Percentiles rank a stretch among this genome's conserved stretches.
Conservation (phyloP, 139 green algal species). For the Haematococcus lacustris region DNA sequence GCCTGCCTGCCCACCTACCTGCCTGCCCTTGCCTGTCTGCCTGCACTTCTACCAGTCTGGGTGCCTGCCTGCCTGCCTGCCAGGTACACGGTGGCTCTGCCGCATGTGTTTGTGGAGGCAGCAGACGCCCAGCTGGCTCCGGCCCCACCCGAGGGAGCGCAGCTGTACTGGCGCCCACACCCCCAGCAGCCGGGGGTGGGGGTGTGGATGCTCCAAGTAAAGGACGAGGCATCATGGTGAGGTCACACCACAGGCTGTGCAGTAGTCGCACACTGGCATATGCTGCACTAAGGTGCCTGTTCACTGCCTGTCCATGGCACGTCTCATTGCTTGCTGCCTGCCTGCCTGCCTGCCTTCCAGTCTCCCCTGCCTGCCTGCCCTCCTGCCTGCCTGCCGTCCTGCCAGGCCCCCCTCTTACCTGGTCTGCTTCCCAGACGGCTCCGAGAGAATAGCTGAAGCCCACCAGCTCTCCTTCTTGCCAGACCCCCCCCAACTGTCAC, state of each 20-base stretch:
- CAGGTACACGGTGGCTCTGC: too few relatives aligned
- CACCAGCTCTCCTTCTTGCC: conserved; percentile 5
- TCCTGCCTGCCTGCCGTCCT: neutral
- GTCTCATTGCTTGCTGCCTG: neutral
- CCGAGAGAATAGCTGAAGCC: conserved; percentile 16
- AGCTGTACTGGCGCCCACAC: conserved; percentile 13
- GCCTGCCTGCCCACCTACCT: neutral
- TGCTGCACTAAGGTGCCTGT: neutral
- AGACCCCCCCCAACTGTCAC: neutral
- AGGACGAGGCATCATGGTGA: conserved; percentile 10
- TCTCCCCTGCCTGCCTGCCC: neutral
- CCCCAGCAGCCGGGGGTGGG: neutral
- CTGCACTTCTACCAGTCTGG: too few relatives aligned
- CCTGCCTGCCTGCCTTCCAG: neutral
- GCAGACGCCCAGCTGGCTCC: conserved; percentile 30
- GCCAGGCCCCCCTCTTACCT: conserved; percentile 36
- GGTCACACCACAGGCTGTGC: too few relatives aligned
- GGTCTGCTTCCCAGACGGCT: conserved; percentile 17
- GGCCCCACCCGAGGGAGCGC: conserved; percentile 9
- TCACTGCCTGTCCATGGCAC: neutral
- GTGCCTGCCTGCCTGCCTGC: too few relatives aligned
- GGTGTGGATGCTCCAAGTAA: conserved; percentile 10
- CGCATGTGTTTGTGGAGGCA: too few relatives aligned
- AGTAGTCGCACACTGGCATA: too few relatives aligned
- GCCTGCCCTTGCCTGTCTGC: too few relatives aligned